Evolutionary conservation across 2,329 filamentous ascomycete genomes (phyloP), one percentile per base, ranked within the genome.

Genomic region (Apiospora kogelbergensis): DNA sequence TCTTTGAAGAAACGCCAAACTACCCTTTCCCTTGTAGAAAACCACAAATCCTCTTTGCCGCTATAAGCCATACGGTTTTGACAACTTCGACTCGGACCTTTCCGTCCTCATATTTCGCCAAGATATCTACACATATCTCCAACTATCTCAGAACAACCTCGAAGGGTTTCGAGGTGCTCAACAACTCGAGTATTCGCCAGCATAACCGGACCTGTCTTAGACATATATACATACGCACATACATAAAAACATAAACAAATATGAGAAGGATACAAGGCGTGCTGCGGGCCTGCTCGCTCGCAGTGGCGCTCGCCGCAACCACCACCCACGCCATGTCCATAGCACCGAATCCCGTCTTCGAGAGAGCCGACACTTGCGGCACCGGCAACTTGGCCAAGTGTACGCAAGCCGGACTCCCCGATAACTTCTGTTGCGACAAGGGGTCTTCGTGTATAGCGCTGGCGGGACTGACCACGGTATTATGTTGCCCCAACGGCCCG

Each of bases 401-500:
- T 76, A 79, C 85, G 30, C 76, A 79, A 68, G 70, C 80, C 37
- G 82, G 81, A 40, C 83, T 93, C 26, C 90, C 91, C 1, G 82
- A 81, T 66, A 84, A 86, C 76, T 93, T 94, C 77, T 94, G 91
- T 82, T 95, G 92, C 76, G 79, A 66, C 15, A 53, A 85, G 3
- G 70, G 79, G 37, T 81, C 84, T 7, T 83, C 76, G 2, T 95
- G 92, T 80, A 81, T 88, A 48, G 74, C 84, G 1, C 84, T 94
- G 63, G 90, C 90, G 13, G 87, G 82, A n/a, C 81, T 84, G 60
- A 90, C 90, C 6, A 92, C 91, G 0, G 84, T 90, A 17, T 81
- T 94, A 65, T 95, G 92, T 82, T 95, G 92, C 76, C 91, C 91
- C 1, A 72, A 78, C 1, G 87, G 84, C 44, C 74, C 74, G 44